Evolutionary conservation across 495 filamentous ascomycete genomes (phyloP), one percentile per base, ranked within the genome.

Genomic region (Lophiotrema nucula): DNA sequence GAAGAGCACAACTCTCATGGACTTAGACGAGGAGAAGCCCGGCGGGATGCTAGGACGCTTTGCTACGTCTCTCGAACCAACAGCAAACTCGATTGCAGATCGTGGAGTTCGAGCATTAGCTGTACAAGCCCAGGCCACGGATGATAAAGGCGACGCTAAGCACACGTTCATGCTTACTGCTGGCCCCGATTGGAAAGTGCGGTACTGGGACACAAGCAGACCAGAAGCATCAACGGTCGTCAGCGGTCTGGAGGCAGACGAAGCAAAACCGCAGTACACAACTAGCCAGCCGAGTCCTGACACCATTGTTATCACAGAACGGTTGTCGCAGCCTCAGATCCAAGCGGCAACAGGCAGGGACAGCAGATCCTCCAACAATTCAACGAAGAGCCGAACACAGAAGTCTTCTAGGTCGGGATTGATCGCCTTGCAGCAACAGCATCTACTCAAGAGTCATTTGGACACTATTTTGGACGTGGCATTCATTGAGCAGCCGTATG

Each of bases 11-110:
- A 88, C 93, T 27, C 80, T 90, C 2, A 92, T 89, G 84, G 86
- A 89, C 52, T 85, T 96, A 1, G 93, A 97, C 65, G 91, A 95
- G 35, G 92, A 96, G 62, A 58, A 83, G 53, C 83, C 88, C 1
- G 92, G 95, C 70, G 84, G 88, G 3, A 92, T 97, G 85, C 82
- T 98, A 16, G 85, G 83, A 31, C 87, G 89, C 4, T 96, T 96
- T 67, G 90, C 89, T 18, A 88, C 85, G 0, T 80, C 84, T 16
- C 77, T 86, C 35, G 72, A 58, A 68, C 74, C 53, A 73, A 83
- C 71, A 70, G 79, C 58, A 55, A 72, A 76, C 2, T 73, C 76
- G 0, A 80, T 79, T 6, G 74, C 75, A 3, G 81, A 83, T 47
- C 47, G 52, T 6, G 70, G 79, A 5, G 77, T 83, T 18, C 77